Percentiles rank a stretch among this genome's conserved stretches.
phyloP scores from a whole-genome alignment of 75 land plant species.

The Larix kaempferi region DNA sequence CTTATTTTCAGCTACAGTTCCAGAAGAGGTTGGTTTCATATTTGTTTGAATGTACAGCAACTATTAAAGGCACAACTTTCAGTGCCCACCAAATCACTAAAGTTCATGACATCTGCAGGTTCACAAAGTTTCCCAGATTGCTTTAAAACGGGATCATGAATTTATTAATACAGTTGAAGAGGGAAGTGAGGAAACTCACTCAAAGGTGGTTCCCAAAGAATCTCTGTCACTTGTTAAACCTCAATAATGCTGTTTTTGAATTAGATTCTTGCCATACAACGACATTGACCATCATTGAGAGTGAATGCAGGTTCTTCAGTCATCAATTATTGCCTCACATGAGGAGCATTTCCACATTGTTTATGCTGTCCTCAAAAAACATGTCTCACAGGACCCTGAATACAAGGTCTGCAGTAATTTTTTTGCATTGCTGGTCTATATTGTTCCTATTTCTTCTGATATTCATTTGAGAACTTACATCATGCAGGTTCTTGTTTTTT shows the following conservation, averaged over 20 bases:
- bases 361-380: conserved; percentile 68
- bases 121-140: conserved; percentile 73
- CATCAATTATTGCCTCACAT: conserved; percentile 59
- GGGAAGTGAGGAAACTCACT: conserved; percentile 89
- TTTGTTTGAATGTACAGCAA: background rate
- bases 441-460: background rate
- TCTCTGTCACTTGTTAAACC: conserved; percentile 8
- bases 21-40: conserved; percentile 62
- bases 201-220: conserved; percentile 50
- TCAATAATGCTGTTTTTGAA: conserved; percentile 17
- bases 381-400: conserved; percentile 73
- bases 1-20: conserved; percentile 98
- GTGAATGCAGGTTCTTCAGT: conserved; percentile 14
- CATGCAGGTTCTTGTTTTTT: conserved; percentile 92
- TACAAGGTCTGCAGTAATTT: conserved; percentile 65
- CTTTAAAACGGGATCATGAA: conserved; percentile 85
- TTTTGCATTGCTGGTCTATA: background rate
- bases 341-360: conserved; percentile 73
- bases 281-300: background rate
- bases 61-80: background rate
- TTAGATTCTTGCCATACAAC: background rate
- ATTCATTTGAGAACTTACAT: background rate
- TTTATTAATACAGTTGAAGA: conserved; percentile 90
- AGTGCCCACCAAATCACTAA: background rate
- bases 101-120: conserved; percentile 51